Evolutionary conservation across 495 filamentous ascomycete genomes (phyloP).

Genomic region (Penicillium flavigenum): DNA sequence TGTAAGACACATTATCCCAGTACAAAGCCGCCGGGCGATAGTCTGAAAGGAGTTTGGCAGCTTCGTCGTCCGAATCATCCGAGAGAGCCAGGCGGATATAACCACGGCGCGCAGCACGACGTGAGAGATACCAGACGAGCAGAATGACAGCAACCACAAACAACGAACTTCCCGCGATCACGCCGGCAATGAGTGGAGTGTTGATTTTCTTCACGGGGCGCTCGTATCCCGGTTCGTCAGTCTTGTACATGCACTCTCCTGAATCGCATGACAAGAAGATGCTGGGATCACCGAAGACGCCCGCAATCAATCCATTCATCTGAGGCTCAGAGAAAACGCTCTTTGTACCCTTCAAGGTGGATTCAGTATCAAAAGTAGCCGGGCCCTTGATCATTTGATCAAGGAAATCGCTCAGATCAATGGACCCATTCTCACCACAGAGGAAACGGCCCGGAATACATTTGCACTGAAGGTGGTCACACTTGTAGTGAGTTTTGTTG

Average conservation of each 20-base stretch:
- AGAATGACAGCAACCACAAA: conserved; percentile 86
- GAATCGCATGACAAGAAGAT: conserved; percentile 80
- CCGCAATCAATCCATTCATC: conserved; percentile 85
- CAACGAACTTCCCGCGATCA: conserved; percentile 82
- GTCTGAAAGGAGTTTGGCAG: conserved; percentile 78
- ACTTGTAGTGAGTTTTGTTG: conserved; percentile 82
- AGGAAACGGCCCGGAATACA: conserved; percentile 92
- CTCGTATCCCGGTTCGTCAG: conserved; percentile 87
- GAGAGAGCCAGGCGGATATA: conserved; percentile 73
- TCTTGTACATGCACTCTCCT: conserved; percentile 89
- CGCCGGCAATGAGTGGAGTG: conserved; percentile 90
- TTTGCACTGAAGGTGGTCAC: conserved; percentile 77
- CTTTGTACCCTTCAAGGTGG: conserved; percentile 64
- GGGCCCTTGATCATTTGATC: conserved; percentile 77
- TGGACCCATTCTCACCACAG: conserved; percentile 84
- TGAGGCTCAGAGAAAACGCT: conserved; percentile 75
- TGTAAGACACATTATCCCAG: conserved; percentile 86
- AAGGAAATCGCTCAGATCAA: conserved; percentile 90
- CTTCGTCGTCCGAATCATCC: conserved; percentile 89
- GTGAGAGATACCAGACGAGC: conserved; percentile 83
- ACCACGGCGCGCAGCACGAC: conserved; percentile 59
- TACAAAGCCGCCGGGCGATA: conserved; percentile 87
- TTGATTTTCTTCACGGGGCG: conserved; percentile 93
- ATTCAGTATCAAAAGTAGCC: conserved; percentile 73
- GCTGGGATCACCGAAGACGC: conserved; percentile 84